A percentile compares a stretch with the other conserved stretches of the same genome.
Evolutionary conservation across 495 filamentous ascomycete species (phyloP).

Genomic region (Aspergillus campestris): DNA sequence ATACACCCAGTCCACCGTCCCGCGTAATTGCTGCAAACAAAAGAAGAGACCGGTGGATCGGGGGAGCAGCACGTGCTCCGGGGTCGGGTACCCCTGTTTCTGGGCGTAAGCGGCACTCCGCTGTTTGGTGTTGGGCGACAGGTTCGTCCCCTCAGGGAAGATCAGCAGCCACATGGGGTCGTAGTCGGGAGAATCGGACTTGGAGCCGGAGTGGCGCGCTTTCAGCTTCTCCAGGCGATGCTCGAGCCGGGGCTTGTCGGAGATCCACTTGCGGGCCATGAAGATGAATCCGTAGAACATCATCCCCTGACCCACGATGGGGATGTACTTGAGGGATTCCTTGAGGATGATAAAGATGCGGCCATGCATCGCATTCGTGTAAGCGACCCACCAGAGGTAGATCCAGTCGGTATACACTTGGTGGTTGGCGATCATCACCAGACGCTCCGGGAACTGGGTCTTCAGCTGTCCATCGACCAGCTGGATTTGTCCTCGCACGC

Average conservation of each 20-base stretch:
- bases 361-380: slow-evolving; percentile 56
- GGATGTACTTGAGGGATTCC: slow-evolving; percentile 58
- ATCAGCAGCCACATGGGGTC: slow-evolving; percentile 67
- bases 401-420: slow-evolving; percentile 68
- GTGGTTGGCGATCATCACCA: slow-evolving; percentile 60
- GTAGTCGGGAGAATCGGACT: slow-evolving; percentile 38
- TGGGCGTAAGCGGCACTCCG: slow-evolving; percentile 47
- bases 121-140: slow-evolving; percentile 49
- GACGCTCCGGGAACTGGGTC: slow-evolving; percentile 50
- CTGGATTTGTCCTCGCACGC: slow-evolving; percentile 49
- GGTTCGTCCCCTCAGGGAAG: slow-evolving; percentile 62
- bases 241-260: slow-evolving; percentile 51
- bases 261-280: slow-evolving; percentile 59
- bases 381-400: slow-evolving; percentile 64
- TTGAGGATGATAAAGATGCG: slow-evolving; percentile 64
- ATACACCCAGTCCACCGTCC: slow-evolving; percentile 58
- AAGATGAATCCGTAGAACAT: slow-evolving; percentile 64
- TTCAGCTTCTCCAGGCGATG: slow-evolving; percentile 55
- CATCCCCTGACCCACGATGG: slow-evolving; percentile 56
- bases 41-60: slow-evolving; percentile 56
- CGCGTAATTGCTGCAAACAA: slow-evolving; percentile 52
- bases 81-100: slow-evolving; percentile 44
- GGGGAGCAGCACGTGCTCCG: slow-evolving; percentile 51
- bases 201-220: slow-evolving; percentile 38
- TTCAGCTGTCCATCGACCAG: slow-evolving; percentile 48